These are phyloP conservation scores for Globisporangium heterothallicum DNA, from an alignment of 352 stramenopile species.

Conservation along the genomic window DNA sequence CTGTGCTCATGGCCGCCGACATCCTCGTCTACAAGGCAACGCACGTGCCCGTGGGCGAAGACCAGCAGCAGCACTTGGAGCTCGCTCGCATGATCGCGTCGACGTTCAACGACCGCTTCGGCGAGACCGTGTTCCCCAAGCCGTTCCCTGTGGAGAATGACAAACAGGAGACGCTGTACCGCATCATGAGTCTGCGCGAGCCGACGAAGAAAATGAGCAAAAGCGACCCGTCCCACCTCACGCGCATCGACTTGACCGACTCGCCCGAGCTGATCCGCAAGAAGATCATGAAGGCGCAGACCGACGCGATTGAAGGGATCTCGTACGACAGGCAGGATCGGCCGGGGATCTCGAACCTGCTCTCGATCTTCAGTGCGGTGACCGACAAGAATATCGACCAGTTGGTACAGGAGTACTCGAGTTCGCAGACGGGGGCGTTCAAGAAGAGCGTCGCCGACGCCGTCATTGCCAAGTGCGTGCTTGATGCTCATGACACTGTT, in stretches of 20 bases:
- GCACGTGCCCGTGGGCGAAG: slow-evolving; percentile 97
- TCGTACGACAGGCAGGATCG: slow-evolving; percentile 88
- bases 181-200: slow-evolving; percentile 97
- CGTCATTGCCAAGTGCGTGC: slow-evolving; percentile 88
- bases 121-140: slow-evolving; percentile 45
- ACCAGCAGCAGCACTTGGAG: slow-evolving; percentile 98
- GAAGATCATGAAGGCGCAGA: slow-evolving; percentile 90
- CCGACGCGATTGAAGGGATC: slow-evolving; percentile 72
- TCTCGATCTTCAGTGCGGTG: slow-evolving; percentile 87
- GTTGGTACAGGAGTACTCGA: slow-evolving; percentile 51
- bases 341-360: slow-evolving; percentile 94
- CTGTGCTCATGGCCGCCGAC: slow-evolving; percentile 98
- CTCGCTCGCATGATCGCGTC: slow-evolving; percentile 95
- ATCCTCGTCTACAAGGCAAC: slow-evolving; percentile 98
- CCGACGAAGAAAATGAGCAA: slow-evolving; percentile 99
- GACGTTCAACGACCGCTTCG: slow-evolving; percentile 96
- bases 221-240: slow-evolving; percentile 86
- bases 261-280: slow-evolving; percentile 54
- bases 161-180: slow-evolving; percentile 51
- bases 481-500: background rate
- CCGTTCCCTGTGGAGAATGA: slow-evolving; percentile 45
- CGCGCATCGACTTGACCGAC: slow-evolving; percentile 94
- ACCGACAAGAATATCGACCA: slow-evolving; percentile 77
- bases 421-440: slow-evolving; percentile 85
- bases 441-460: slow-evolving; percentile 94